Base-by-base conservation (phyloP, 2,329 filamentous ascomycete species). In the Dryadomyces quercivorus region DNA sequence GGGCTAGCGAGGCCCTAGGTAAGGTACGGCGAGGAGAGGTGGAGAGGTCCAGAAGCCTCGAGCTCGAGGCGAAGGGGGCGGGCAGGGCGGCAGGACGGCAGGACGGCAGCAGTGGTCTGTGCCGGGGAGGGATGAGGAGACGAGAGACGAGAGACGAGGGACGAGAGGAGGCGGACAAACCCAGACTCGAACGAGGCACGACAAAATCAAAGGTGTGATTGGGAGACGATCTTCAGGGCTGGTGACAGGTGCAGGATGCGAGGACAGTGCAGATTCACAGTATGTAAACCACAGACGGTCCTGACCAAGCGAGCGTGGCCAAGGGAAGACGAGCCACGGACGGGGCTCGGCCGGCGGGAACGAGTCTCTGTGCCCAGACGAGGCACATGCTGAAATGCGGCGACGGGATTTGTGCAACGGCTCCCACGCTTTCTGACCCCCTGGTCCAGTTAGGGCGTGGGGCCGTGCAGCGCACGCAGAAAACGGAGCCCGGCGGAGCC, bases 381-480 rank as follows among this genome's bases (percentile, higher is more conserved):
- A 54, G 50, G 56, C 58, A 59, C 58, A 59, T 59, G 58, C 52
- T 48, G 53, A 20, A 56, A 52, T 56, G 54, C 51, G 45, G 51
- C 53, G 36, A 56, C 50, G 55, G 58, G 58, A 59, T 59, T 59
- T 58, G 58, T 54, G 52, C 53, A 57, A 44, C 26, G 26, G 8
- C 8, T 31, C 26, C 26, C 26, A n/a, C n/a, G n/a, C n/a, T n/a
- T n/a, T n/a, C n/a, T n/a, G n/a, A n/a, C 26, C 26, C 26, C 26
- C 26, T 31, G 26, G 26, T 31, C 26, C 26, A 31, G 26, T 31
- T 31, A 31, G 26, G 26, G 26, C 26, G 26, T 31, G 26, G 26
- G 26, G 26, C 10, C 36, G 36, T 16, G 36, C 10, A 31, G 26
- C 26, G 8, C 4, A 31, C 4, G 26, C 26, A 31, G 26, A 31